These are phyloP conservation scores for Aspergillus bertholletiae DNA, from an alignment of 495 filamentous ascomycete genomes.

Conservation along the genomic window DNA sequence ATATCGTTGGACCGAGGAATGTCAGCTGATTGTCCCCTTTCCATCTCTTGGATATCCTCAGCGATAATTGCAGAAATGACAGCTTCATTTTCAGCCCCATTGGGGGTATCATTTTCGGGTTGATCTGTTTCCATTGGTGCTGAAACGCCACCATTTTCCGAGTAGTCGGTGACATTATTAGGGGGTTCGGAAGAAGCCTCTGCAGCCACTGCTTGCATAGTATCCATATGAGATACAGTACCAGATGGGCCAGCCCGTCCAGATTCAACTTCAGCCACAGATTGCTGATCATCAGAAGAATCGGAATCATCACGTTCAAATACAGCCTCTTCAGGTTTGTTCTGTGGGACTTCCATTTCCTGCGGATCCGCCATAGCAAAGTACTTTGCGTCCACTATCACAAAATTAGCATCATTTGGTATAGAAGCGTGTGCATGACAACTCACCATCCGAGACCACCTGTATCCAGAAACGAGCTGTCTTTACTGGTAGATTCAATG, in stretches of 20 bases:
- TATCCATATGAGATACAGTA: background rate
- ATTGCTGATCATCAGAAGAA: conserved; percentile 16
- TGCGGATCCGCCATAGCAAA: conserved; percentile 42
- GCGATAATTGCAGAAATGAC: conserved; percentile 24
- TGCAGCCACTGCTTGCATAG: background rate
- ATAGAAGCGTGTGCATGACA: background rate
- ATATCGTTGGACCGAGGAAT: background rate
- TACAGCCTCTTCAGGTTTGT: conserved; percentile 36
- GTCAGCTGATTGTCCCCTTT: conserved; percentile 4
- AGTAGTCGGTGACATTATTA: background rate
- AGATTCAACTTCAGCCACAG: conserved; percentile 21
- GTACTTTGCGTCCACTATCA: conserved; percentile 35
- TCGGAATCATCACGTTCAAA: conserved; percentile 23
- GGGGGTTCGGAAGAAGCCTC: background rate
- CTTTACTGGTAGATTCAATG: conserved; percentile 26
- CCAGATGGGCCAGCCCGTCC: conserved; percentile 33
- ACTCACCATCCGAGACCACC: conserved; percentile 35
- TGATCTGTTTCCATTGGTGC: conserved; percentile 7
- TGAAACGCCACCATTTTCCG: background rate
- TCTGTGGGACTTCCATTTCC: conserved; percentile 16
- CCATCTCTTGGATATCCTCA: conserved; percentile 17
- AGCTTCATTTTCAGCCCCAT: conserved; percentile 18
- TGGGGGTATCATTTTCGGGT: background rate
- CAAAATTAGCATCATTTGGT: background rate
- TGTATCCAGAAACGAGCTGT: conserved; percentile 44